phyloP scores from a whole-genome alignment of 495 filamentous ascomycete species.

The Tuber brumale region DNA sequence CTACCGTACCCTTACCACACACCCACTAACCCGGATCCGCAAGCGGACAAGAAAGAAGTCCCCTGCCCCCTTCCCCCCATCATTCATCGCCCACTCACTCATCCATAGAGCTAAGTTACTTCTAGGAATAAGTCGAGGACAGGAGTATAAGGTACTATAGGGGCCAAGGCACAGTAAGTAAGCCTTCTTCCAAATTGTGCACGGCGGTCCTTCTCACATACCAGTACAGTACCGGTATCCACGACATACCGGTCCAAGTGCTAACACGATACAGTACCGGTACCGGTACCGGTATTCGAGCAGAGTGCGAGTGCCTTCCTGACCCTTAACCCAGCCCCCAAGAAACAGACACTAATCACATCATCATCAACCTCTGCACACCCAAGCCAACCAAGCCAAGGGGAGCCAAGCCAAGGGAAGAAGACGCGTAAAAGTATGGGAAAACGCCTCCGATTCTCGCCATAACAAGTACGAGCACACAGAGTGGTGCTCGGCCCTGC shows the following conservation, averaged over 20 bases:
- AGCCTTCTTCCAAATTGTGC: neutral
- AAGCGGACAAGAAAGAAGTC: neutral
- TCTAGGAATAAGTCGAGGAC: neutral
- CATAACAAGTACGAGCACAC: neutral
- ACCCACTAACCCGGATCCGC: neutral
- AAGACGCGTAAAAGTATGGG: neutral
- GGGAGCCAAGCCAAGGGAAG: neutral
- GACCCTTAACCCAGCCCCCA: neutral
- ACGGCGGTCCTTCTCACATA: neutral
- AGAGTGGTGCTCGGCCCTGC: neutral
- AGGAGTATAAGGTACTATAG: neutral
- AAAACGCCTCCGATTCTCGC: neutral
- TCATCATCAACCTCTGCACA: neutral
- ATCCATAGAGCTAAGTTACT: neutral
- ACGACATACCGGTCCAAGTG: neutral
- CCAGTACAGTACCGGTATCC: neutral
- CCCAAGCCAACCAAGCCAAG: neutral
- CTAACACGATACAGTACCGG: neutral
- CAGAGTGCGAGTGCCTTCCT: neutral
- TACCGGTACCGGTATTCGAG: neutral
- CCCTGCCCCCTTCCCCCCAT: neutral
- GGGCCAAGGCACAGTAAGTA: neutral
- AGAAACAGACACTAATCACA: neutral
- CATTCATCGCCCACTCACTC: neutral
- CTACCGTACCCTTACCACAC: neutral